These are phyloP conservation scores for Gentiana straminea DNA, from an alignment of 257 asterid genomes.

Conservation along the genomic window DNA sequence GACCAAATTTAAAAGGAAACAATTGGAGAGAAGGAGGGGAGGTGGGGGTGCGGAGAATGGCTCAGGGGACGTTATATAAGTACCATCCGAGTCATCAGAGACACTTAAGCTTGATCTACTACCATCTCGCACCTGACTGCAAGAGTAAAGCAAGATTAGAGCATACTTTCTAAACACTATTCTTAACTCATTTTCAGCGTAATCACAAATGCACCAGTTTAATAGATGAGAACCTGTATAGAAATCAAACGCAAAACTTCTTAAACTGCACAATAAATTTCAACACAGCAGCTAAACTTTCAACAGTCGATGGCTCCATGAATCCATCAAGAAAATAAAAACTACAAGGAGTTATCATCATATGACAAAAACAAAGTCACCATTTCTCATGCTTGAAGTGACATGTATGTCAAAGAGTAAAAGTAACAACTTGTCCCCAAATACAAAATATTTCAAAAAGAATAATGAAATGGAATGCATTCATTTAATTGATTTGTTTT, in stretches of 20 bases:
- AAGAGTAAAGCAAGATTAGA: conserved; percentile 14
- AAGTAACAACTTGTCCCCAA: too few relatives aligned
- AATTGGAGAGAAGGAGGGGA: too few relatives aligned
- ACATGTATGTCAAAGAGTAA: too few relatives aligned
- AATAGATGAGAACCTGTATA: not conserved
- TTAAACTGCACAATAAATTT: not conserved
- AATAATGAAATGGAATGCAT: too few relatives aligned
- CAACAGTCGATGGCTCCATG: not conserved
- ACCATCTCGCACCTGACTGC: conserved; percentile 57
- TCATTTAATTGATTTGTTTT: too few relatives aligned
- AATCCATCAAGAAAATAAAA: not conserved
- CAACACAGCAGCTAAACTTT: not conserved
- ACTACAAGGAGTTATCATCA: not conserved
- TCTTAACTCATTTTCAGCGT: not conserved
- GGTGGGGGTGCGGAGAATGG: too few relatives aligned
- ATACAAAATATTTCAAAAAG: too few relatives aligned
- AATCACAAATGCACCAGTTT: too few relatives aligned
- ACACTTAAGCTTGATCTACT: conserved; percentile 19
- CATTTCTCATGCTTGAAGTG: too few relatives aligned
- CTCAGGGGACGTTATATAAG: conserved; percentile 4
- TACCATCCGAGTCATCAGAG: conserved; percentile 43
- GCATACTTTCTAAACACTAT: not conserved
- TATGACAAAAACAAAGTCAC: too few relatives aligned
- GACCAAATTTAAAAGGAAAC: too few relatives aligned
- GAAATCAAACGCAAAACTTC: not conserved